These are phyloP conservation scores for Prunus davidiana DNA, from an alignment of 306 rosid species.

Conservation along the genomic window DNA sequence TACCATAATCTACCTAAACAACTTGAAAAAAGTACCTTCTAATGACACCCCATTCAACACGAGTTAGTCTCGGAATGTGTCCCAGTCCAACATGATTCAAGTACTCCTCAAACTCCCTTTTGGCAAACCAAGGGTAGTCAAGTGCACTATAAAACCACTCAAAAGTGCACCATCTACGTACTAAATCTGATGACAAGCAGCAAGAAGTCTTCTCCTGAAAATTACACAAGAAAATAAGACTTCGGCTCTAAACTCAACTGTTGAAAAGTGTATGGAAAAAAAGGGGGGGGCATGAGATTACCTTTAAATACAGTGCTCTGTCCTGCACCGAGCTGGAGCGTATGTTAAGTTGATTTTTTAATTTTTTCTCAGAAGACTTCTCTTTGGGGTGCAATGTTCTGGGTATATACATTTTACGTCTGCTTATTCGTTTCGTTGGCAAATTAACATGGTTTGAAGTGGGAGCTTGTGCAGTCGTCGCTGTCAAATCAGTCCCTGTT, in stretches of 20 bases:
- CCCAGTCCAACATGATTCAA: constrained; percentile 93
- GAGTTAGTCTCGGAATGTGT: constrained; percentile 81
- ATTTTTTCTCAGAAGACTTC: constrained; percentile 39
- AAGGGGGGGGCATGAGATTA: constrained; percentile 20
- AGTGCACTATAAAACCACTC: constrained; percentile 98
- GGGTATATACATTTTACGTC: constrained; percentile 52
- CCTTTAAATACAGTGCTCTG: constrained; percentile 36
- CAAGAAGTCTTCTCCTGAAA: constrained; percentile 71
- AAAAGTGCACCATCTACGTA: constrained; percentile 77
- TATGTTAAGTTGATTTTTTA: constrained; percentile 41
- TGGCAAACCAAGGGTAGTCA: constrained; percentile 95
- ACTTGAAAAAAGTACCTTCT: constrained; percentile 54
- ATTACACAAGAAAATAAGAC: constrained; percentile 20
- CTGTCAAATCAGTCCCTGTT: constrained; percentile 29
- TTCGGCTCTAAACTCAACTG: constrained; percentile 16
- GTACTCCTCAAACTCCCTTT: constrained; percentile 89
- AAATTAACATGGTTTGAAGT: constrained; percentile 41
- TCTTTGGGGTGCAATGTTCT: constrained; percentile 38
- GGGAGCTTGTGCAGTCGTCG: constrained; percentile 43
- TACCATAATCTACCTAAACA: constrained; percentile 9
- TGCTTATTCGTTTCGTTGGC: constrained; percentile 49
- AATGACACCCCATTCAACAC: constrained; percentile 87
- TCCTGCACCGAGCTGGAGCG: constrained; percentile 32
- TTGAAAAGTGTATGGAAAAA: background rate
- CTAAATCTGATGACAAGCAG: constrained; percentile 64